phyloP scores from a whole-genome alignment of 352 stramenopile species.

The Aphanomyces invadans region DNA sequence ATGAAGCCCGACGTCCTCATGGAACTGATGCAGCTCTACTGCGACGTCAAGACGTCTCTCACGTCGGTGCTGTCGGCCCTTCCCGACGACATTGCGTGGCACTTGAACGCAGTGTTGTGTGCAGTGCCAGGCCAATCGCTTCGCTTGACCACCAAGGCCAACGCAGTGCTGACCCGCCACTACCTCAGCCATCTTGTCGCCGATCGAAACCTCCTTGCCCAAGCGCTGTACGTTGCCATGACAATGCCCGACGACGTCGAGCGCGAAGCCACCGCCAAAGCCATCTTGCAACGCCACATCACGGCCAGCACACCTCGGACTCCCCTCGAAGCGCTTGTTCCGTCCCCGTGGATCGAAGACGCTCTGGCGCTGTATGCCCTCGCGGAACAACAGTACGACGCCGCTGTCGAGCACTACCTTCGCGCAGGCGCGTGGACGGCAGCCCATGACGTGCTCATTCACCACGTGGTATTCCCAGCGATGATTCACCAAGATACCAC shows the following conservation, averaged over 20 bases:
- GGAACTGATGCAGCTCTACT: constrained; percentile 63
- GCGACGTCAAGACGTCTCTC: constrained; percentile 31
- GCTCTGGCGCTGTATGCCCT: constrained; percentile 50
- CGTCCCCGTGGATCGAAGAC: constrained; percentile 61
- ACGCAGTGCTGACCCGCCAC: constrained; percentile 72
- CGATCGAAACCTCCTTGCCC: constrained; percentile 47
- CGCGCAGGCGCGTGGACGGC: constrained; percentile 46
- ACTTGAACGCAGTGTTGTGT: constrained; percentile 62
- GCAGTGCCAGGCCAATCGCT: constrained; percentile 68
- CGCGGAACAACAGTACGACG: constrained; percentile 39
- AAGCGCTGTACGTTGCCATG: constrained; percentile 71
- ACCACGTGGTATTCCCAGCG: constrained; percentile 45
- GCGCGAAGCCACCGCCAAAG: constrained; percentile 47
- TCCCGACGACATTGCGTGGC: constrained; percentile 59
- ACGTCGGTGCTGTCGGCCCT: constrained; percentile 27
- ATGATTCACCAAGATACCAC: constrained; percentile 57
- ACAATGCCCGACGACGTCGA: constrained; percentile 56
- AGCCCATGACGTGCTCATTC: constrained; percentile 53
- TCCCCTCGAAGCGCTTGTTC: constrained; percentile 39
- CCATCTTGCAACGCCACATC: constrained; percentile 57
- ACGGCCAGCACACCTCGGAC: constrained; percentile 32
- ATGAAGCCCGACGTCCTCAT: constrained; percentile 55
- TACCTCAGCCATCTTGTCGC: constrained; percentile 70
- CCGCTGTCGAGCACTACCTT: constrained; percentile 73
- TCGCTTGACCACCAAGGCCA: constrained; percentile 38